Evolutionary conservation across 73 alveolate species (phyloP).

Genomic region (Breviolum minutum): DNA sequence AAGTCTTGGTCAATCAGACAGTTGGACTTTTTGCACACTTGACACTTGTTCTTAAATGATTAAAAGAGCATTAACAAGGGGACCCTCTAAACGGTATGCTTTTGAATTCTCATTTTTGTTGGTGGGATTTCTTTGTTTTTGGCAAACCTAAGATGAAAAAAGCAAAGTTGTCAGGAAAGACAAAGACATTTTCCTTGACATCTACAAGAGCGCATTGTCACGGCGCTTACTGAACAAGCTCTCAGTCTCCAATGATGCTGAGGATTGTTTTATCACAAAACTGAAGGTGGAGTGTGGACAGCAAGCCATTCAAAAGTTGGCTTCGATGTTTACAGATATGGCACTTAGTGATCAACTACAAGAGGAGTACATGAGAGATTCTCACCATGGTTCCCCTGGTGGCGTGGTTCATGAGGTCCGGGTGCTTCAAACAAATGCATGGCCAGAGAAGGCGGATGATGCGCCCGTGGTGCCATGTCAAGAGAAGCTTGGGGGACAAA

Average conservation of each 20-base stretch:
- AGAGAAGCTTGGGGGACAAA: constrained; percentile 64
- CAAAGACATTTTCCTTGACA: constrained; percentile 94
- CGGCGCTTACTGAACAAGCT: constrained; percentile 94
- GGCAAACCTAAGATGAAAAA: no score
- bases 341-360: constrained; percentile 86
- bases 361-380: constrained; percentile 66
- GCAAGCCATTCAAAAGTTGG: constrained; percentile 90
- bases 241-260: constrained; percentile 88
- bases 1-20: constrained; percentile 62
- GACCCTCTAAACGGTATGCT: no score
- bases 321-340: constrained; percentile 94
- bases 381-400: constrained; percentile 83
- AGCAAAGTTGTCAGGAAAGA: constrained; percentile 20
- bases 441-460: constrained; percentile 95
- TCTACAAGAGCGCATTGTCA: constrained; percentile 90
- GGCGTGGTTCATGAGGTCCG: constrained; percentile 84
- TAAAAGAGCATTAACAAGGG: no score
- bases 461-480: constrained; percentile 47
- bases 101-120: no score
- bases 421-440: constrained; percentile 89
- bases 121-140: no score
- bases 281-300: constrained; percentile 93
- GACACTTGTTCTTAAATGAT: not conserved
- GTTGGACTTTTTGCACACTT: constrained; percentile 57
- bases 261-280: constrained; percentile 86